Percentiles rank a stretch among this genome's conserved stretches.
These are phyloP conservation scores for Candida nanaspora DNA, from an alignment of 805 yeast genomes.

Conservation along the genomic window DNA sequence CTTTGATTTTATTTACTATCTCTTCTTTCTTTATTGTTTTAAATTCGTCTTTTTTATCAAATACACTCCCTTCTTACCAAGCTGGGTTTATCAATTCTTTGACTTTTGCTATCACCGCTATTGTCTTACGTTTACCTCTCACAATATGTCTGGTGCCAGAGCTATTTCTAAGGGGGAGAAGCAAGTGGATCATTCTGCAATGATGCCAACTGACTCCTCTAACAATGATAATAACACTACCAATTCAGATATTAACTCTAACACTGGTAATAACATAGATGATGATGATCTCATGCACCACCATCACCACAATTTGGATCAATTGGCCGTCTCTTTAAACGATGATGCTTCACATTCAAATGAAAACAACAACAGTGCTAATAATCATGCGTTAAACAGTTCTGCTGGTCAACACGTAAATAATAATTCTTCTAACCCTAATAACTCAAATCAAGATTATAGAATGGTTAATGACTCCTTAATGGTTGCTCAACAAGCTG, in stretches of 20 bases:
- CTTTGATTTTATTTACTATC: background rate
- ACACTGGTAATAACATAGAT: background rate
- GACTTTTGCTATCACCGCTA: background rate
- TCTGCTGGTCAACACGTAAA: too few relatives aligned
- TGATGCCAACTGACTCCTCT: too few relatives aligned
- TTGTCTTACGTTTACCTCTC: too few relatives aligned
- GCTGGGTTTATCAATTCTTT: background rate
- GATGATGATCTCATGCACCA: constrained; percentile 1
- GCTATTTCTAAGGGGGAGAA: too few relatives aligned
- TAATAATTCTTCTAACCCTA: too few relatives aligned
- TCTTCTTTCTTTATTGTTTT: background rate
- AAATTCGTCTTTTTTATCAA: too few relatives aligned
- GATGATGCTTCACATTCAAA: background rate
- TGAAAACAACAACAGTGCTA: background rate
- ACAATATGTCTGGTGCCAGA: too few relatives aligned
- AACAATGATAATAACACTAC: too few relatives aligned
- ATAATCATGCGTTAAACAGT: background rate
- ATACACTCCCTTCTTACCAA: too few relatives aligned
- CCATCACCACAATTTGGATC: constrained; percentile 3
- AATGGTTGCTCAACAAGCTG: background rate
- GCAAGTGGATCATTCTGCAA: too few relatives aligned
- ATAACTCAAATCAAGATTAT: background rate
- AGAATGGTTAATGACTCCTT: constrained; percentile 2
- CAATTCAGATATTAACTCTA: too few relatives aligned
- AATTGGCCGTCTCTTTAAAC: background rate